Evolutionary conservation across 2,329 filamentous ascomycete genomes (phyloP), one percentile per base, ranked within the genome.

Genomic region (Lasiodiplodia hormozganensis): DNA sequence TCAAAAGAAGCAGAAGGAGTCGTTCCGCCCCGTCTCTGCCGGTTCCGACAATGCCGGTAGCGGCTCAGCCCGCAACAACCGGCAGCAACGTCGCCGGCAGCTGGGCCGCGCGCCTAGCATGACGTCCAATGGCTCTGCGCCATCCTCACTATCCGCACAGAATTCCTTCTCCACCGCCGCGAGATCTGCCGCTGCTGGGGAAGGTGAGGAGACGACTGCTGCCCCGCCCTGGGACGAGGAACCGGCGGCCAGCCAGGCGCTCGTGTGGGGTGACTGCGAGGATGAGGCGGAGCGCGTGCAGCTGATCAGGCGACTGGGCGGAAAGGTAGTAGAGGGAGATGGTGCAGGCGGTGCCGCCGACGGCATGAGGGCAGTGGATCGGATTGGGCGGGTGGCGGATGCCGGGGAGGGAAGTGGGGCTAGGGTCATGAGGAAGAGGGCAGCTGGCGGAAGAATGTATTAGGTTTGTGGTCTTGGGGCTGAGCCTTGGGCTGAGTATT

Each of bases 231-330:
- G 67, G 57, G 57, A 58, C 36, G 21, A 47, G 8, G 66, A 14
- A 31, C 49, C 53, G 28, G 60, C 14, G 66, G 75, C 79, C 1
- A 78, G 75, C 43, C 79, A 81, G 68, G 74, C 76, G 47, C 66
- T 81, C 34, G 57, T 70, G 31, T 81, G 79, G 76, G 79, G 80
- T 62, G 77, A 76, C n/a, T 75, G 75, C 4, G 77, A 75, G 10
- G 75, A 73, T 43, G 74, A 76, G 64, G 76, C 74, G 54, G 76
- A 76, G 57, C 72, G 79, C 43, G 77, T 77, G 66, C 70, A 73
- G 66, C 76, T 81, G 74, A 80, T 81, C 65, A 72, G 70, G 47
- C 74, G 74, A 66, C 70, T 81, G 58, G 79, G 78, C 2, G 79
- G 79, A 10, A 77, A 72, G 34, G 72, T 80, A 8, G 73, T 75